Evolutionary conservation across 345 rosid genomes (phyloP), one percentile per base, ranked within the genome.

Genomic region (Trapa incisa): DNA sequence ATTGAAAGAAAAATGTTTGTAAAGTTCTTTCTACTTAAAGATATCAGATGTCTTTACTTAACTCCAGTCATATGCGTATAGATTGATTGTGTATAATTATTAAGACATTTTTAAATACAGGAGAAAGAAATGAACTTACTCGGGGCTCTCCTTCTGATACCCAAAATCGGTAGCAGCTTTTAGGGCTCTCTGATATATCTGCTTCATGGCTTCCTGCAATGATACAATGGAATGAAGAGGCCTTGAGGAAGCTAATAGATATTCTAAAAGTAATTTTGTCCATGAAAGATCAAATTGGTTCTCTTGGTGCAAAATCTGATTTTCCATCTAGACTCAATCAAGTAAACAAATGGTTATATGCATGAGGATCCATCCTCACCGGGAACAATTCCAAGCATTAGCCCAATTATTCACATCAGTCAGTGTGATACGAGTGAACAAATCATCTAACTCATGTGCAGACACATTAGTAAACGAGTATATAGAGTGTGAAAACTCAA

Each of bases 131-230:
- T 64, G 67, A 1, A 83, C 96, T 76, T 83, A 94, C 99, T 94
- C 99, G 0, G 99, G 92, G 73, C 83, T 91, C 54, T 94, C 97
- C 77, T 89, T 91, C 69, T 83, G 92, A 78, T 91, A 94, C 67
- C 95, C 97, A 13, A 94, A 94, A 83, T 89, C 99, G 65, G 72
- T 78, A 47, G 99, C 96, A 57, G 96, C 96, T 81, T 89, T 91
- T 58, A 87, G 86, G 69, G 91, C 91, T 82, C 89, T 82, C 70
- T 86, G 87, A 77, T 86, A 89, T 68, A 84, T 89, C 77, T 94
- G 99, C 75, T 86, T 94, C 88, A 94, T 84, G 69, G 99, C 95
- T 71, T 94, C 97, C 97, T 91, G 83, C 77, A 77, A 67, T 56
- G 69, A 54, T 42, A 70, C 43, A 17, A 50, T 43, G 33, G 32